These are phyloP conservation scores for Epichloe typhina DNA, from an alignment of 2,329 filamentous ascomycete genomes.

Conservation along the genomic window DNA sequence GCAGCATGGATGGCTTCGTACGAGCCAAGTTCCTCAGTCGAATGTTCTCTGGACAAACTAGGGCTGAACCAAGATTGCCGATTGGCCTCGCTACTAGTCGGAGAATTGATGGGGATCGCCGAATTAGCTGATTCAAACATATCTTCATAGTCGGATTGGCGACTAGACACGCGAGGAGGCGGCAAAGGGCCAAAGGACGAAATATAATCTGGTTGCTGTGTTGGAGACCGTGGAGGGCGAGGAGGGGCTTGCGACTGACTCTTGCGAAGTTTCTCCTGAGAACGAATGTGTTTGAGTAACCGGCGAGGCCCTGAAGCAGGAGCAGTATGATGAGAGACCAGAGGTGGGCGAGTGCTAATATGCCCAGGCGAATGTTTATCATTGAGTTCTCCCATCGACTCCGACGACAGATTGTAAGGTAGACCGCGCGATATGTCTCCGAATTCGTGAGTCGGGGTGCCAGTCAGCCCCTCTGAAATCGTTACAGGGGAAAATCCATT, in stretches of 20 bases:
- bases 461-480: background rate
- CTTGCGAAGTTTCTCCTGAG: constrained; percentile 35
- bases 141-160: constrained; percentile 33
- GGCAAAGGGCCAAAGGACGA: constrained; percentile 28
- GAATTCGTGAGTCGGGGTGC: background rate
- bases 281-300: constrained; percentile 30
- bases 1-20: background rate
- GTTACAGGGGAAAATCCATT: constrained; percentile 14
- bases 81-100: constrained; percentile 31
- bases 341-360: constrained; percentile 7
- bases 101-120: constrained; percentile 27
- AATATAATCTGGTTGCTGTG: constrained; percentile 18
- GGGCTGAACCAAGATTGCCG: constrained; percentile 30
- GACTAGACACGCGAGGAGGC: constrained; percentile 43
- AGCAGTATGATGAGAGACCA: constrained; percentile 10
- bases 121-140: constrained; percentile 22
- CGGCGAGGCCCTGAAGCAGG: constrained; percentile 18
- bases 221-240: constrained; percentile 30
- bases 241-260: constrained; percentile 35
- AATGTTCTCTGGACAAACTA: constrained; percentile 10
- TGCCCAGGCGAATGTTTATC: background rate
- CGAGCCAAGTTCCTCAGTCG: background rate
- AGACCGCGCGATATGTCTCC: background rate
- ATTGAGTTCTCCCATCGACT: constrained; percentile 16
- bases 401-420: constrained; percentile 11